Base-by-base conservation (phyloP, 441 rosid species). In the Corymbia calophylla region DNA sequence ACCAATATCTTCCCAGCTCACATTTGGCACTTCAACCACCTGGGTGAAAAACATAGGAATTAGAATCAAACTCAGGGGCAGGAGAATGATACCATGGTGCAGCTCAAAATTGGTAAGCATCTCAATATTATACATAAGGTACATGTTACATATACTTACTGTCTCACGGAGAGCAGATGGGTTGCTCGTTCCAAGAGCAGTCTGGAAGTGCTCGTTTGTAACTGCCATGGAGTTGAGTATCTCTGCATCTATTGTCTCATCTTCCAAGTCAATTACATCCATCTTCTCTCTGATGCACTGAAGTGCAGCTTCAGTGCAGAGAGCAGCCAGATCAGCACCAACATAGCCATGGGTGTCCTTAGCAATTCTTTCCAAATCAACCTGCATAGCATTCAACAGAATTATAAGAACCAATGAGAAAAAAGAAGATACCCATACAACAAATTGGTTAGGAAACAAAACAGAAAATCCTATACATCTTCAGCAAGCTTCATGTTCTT, bases 121-220 rank as follows among this genome's bases (percentile, higher is more conserved):
- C 49, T 53, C 56, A 51, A 35, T 53, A 39, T n/a, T 64, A 86
- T 66, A 58, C 68, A 54, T 15, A 15, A 68, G 7, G 87, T 53
- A 35, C 55, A 23, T 48, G 19, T 29, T 47, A 39, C 73, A 48
- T 17, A 27, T 53, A 93, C 97, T 94, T 49, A 95, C 97, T 35
- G 97, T 95, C 92, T 95, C 97, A 88, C 96, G 97, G 88, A 96
- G 64, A 82, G 97, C 97, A 92, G 97, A 96, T 87, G 97, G 97
- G 90, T 96, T 96, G 97, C 97, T 96, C 17, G 93, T 94, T 89
- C 95, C 96, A 70, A 96, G 97, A 64, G 97, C 97, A 86, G 97
- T 95, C 88, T 94, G 93, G 90, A 96, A 96, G 92, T 96, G 97
- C 91, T 96, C 97, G 86, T 95, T 95, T 47, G 94, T 88, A 19